Base-by-base conservation (phyloP, 768 basidiomycete species). In the Leccinum uliginosum region DNA sequence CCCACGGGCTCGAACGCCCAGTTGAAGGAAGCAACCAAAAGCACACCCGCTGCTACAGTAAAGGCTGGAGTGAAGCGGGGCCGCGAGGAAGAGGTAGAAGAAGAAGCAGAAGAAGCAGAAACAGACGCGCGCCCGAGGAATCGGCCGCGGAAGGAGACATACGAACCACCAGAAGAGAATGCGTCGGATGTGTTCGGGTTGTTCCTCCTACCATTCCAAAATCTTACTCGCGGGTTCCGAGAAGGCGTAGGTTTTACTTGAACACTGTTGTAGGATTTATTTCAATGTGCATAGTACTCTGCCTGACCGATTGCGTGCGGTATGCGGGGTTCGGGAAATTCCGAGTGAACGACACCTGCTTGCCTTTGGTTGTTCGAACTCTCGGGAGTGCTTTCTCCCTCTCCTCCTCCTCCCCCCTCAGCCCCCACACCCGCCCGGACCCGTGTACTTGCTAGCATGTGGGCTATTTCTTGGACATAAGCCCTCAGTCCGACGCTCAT, bases 211-310 rank as follows among this genome's bases (percentile, higher is more conserved):
- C 86, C 86, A 6, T 75, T 87, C 70, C 78, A 80, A 65, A 81
- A 82, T 6, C 87, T 89, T 66, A 75, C 84, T 54, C 79, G 81
- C 59, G 86, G 86, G 19, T 87, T 89, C 73, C 80, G 80, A 61
- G 84, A 87, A 70, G 82, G 83, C 64, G 69, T 85, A 60, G 60
- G 59, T 11, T 50, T 65, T 49, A 62, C 67, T 54, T 71, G 40
- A 66, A 34, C 10, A 17, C 23, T 27, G 21, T 27, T 63, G 64
- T 59, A 62, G 30, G 27, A 51, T 56, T 40, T 45, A 23, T 45
- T 45, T 56, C 34, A 26, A 32, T 53, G 40, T 50, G 7, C 29
- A 19, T 29, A 49, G 29, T 49, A 30, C 26, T 10, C 40, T 60
- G 56, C 56, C 61, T 62, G 57, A 38, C 61, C 59, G 44, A 54